Conservation (phyloP, 441 rosid species). For the Isatis lusitanica region DNA sequence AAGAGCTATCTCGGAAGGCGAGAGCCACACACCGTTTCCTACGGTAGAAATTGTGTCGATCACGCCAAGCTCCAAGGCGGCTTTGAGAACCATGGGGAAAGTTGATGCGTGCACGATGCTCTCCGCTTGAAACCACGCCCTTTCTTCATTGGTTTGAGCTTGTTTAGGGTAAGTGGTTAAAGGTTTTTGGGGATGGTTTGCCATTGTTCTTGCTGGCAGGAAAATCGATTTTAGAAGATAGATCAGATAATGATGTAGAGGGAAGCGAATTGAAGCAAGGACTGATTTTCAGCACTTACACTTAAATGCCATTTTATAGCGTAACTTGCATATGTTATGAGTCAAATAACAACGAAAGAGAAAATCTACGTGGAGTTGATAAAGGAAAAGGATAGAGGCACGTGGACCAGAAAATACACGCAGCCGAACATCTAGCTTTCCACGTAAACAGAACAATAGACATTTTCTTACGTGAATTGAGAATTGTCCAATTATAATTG, state of each 20-base stretch:
- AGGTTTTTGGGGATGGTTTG: not conserved
- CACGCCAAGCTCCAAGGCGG: not conserved
- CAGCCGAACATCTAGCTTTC: no score
- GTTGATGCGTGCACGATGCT: not conserved
- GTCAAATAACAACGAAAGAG: no score
- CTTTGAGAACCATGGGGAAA: not conserved
- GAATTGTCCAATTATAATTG: no score
- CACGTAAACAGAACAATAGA: no score
- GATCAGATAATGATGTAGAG: not conserved
- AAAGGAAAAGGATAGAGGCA: no score
- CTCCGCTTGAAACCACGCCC: not conserved
- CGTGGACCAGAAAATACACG: no score
- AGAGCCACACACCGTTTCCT: not conserved
- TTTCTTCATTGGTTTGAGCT: not conserved
- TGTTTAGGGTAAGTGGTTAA: not conserved
- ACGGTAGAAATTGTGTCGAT: not conserved
- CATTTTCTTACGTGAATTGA: no score
- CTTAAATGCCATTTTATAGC: no score
- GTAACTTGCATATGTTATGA: no score
- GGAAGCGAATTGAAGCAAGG: not conserved
- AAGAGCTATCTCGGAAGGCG: not conserved
- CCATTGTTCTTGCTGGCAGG: not conserved
- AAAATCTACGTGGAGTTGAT: no score
- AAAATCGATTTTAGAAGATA: not conserved
- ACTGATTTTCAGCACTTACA: no score